These are phyloP conservation scores for Suhomyces wounanorum DNA, from an alignment of 1,139 yeast genomes.

Conservation along the genomic window DNA sequence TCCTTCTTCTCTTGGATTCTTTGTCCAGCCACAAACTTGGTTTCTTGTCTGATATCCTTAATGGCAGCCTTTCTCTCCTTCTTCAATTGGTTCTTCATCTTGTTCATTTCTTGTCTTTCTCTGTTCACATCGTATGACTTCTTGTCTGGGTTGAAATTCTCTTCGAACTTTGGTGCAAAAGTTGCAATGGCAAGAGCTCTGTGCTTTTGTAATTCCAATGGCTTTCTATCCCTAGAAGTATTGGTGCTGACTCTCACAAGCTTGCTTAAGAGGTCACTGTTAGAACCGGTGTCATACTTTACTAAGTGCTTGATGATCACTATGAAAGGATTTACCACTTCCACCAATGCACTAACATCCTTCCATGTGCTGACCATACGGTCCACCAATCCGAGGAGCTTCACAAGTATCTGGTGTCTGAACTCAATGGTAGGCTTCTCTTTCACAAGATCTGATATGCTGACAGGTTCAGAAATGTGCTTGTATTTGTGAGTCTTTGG, in stretches of 20 bases:
- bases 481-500: constrained; percentile 17
- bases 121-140: constrained; percentile 85
- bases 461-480: constrained; percentile 13
- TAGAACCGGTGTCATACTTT: constrained; percentile 32
- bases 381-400: constrained; percentile 31
- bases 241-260: constrained; percentile 45
- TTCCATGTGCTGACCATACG: constrained; percentile 53
- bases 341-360: constrained; percentile 64
- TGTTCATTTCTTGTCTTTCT: constrained; percentile 77
- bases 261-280: constrained; percentile 46
- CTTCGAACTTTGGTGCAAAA: constrained; percentile 89
- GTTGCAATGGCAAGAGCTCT: constrained; percentile 83
- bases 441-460: constrained; percentile 24
- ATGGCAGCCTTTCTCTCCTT: constrained; percentile 87
- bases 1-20: constrained; percentile 76
- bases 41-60: constrained; percentile 88
- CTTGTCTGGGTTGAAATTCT: constrained; percentile 93
- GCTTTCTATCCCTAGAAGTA: constrained; percentile 55
- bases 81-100: constrained; percentile 82
- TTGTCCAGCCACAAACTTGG: constrained; percentile 84
- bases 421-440: constrained; percentile 18
- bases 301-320: constrained; percentile 39
- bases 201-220: constrained; percentile 85
- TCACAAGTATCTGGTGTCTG: constrained; percentile 34
- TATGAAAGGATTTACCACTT: constrained; percentile 49